phyloP scores from a whole-genome alignment of 768 basidiomycete species.

The Phylloporus sp. region DNA sequence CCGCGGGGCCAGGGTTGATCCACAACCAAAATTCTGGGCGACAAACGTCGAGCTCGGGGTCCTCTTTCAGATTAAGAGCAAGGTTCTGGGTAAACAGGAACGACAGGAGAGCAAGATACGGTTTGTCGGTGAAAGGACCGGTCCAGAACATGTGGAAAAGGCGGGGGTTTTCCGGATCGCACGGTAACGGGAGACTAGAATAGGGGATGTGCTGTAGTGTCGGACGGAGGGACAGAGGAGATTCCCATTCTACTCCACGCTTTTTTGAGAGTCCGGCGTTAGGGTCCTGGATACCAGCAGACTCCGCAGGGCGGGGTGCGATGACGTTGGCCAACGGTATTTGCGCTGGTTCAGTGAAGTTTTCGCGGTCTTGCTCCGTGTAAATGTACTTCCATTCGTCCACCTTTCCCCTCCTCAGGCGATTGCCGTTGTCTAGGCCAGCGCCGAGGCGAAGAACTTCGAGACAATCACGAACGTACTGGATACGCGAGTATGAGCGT shows the following conservation, averaged over 20 bases:
- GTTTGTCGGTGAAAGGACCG: conserved; percentile 97
- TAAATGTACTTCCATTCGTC: conserved; percentile 90
- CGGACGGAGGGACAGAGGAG: conserved; percentile 40
- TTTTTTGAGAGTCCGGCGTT: conserved; percentile 55
- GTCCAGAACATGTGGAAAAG: conserved; percentile 99
- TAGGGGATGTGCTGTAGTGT: conserved; percentile 52
- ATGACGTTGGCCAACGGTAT: conserved; percentile 31
- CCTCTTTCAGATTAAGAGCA: conserved; percentile 64
- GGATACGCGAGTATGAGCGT: conserved; percentile 11
- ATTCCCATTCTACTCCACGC: conserved; percentile 59
- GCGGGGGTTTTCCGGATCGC: conserved; percentile 80
- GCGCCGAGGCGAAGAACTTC: conserved; percentile 90
- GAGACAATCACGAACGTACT: conserved; percentile 98
- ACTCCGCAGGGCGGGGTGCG: conserved; percentile 26
- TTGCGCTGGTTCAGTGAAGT: conserved; percentile 34
- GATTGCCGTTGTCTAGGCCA: conserved; percentile 77
- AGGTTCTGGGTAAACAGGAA: conserved; percentile 96
- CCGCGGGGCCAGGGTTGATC: conserved; percentile 98
- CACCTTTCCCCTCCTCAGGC: conserved; percentile 67
- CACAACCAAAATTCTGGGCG: conserved; percentile 95
- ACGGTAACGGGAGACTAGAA: conserved; percentile 53
- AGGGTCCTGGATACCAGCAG: conserved; percentile 38
- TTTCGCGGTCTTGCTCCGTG: conserved; percentile 51
- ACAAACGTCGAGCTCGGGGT: conserved; percentile 45
- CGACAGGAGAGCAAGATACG: conserved; percentile 89